These are phyloP conservation scores for Boeremia lycopersici DNA, from an alignment of 2,329 filamentous ascomycete genomes.

Conservation along the genomic window DNA sequence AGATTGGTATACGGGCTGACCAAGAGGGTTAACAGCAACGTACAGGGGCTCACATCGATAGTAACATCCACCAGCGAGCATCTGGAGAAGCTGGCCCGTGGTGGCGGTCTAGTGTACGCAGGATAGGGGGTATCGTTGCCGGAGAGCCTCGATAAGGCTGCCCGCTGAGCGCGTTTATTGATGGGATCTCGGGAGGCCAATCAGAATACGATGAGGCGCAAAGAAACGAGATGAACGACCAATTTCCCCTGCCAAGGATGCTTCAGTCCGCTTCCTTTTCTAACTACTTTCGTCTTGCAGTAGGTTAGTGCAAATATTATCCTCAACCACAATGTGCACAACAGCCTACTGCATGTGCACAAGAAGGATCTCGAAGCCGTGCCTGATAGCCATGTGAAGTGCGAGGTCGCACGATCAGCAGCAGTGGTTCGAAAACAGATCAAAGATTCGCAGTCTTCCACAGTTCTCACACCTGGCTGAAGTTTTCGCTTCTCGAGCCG, in stretches of 20 bases:
- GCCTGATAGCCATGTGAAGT: neutral
- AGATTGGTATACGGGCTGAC: constrained; percentile 32
- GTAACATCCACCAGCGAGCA: constrained; percentile 36
- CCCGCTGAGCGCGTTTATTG: constrained; percentile 40
- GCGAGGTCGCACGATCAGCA: neutral
- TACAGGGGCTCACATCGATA: constrained; percentile 34
- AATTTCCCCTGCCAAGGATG: constrained; percentile 39
- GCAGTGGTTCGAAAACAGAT: neutral
- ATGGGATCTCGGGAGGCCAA: constrained; percentile 29
- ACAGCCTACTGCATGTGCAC: constrained; percentile 15
- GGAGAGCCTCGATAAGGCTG: constrained; percentile 31
- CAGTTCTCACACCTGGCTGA: neutral
- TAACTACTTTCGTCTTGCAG: constrained; percentile 23
- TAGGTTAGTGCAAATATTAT: constrained; percentile 26
- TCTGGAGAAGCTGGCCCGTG: constrained; percentile 32
- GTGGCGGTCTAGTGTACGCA: constrained; percentile 31
- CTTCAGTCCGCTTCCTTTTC: constrained; percentile 30
- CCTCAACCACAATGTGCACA: constrained; percentile 19
- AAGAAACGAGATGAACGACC: constrained; percentile 42
- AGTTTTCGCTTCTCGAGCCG: neutral
- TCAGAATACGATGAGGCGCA: constrained; percentile 25
- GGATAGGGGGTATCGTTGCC: constrained; percentile 38
- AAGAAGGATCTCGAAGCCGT: neutral
- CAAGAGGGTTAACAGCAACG: constrained; percentile 24
- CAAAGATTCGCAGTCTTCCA: neutral